A percentile compares a stretch with the other conserved stretches of the same genome.
phyloP scores from a whole-genome alignment of 139 green algal genomes.

The Mychonastes homosphaera region DNA sequence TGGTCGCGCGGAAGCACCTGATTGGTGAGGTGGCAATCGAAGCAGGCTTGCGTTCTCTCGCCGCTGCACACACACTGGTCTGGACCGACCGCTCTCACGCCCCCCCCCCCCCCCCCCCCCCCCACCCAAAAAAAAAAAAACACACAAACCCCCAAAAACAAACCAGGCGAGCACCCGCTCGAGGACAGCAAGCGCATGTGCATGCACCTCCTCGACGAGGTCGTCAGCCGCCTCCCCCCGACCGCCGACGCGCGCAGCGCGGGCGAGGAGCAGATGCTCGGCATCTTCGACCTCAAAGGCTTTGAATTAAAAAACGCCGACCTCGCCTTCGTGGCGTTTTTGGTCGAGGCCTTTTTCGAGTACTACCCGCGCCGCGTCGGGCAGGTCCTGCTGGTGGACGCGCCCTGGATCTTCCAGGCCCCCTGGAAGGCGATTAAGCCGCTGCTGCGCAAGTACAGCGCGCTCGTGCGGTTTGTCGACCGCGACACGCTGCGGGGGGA shows the following conservation, averaged over 20 bases:
- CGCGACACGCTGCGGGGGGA: conserved; percentile 45
- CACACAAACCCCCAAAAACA: neutral
- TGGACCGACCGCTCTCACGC: neutral
- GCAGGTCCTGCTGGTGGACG: conserved; percentile 88
- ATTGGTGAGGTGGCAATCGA: conserved; percentile 22
- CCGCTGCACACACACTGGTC: neutral
- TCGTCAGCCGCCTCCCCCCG: conserved; percentile 36
- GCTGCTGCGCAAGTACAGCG: conserved; percentile 64
- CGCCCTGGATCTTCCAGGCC: conserved; percentile 84
- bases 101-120: no score
- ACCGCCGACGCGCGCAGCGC: neutral
- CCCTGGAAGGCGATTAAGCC: conserved; percentile 83
- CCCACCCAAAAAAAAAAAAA: no score
- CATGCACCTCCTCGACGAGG: conserved; percentile 56
- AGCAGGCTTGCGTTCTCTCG: neutral
- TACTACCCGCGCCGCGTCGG: conserved; percentile 84
- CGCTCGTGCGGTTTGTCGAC: conserved; percentile 63
- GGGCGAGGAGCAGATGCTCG: conserved; percentile 66
- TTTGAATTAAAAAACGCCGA: conserved; percentile 78
- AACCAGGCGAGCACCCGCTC: conserved; percentile 51
- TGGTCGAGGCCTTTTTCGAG: conserved; percentile 90
- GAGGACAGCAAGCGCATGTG: conserved; percentile 59
- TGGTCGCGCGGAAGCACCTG: conserved; percentile 36
- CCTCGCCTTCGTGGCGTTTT: conserved; percentile 73
- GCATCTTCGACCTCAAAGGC: conserved; percentile 83